Evolutionary conservation across 208 protist species (phyloP).

Genomic region (Acanthamoeba lenticulata): DNA sequence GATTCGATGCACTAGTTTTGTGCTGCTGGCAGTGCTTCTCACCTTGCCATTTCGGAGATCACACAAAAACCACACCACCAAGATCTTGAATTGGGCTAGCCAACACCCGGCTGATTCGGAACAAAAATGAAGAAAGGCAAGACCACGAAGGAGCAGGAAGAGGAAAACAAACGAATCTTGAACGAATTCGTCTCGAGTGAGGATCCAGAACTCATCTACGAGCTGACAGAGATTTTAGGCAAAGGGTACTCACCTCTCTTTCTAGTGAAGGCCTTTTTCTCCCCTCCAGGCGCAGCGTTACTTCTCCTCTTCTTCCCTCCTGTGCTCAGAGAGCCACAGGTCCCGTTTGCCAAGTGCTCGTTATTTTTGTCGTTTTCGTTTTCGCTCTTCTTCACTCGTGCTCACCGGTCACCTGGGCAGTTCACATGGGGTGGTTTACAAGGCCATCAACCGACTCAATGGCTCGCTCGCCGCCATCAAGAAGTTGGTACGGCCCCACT

Average conservation of each 20-base stretch:
- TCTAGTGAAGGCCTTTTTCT: background rate
- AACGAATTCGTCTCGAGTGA: slow-evolving; percentile 41
- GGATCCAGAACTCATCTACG: slow-evolving; percentile 63
- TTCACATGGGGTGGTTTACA: slow-evolving; percentile 57
- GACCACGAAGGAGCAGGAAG: slow-evolving; percentile 40
- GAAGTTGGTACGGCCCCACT: slow-evolving; percentile 5
- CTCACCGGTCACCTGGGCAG: background rate
- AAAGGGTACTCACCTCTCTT: slow-evolving; percentile 27
- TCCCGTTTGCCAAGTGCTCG: too few relatives aligned
- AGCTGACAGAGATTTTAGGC: slow-evolving; percentile 64
- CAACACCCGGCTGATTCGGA: background rate
- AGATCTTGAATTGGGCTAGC: background rate
- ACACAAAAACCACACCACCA: background rate
- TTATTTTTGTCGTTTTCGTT: background rate
- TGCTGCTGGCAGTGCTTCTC: too few relatives aligned
- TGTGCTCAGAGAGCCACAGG: too few relatives aligned
- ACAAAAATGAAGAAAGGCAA: slow-evolving; percentile 22
- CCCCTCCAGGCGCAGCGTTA: background rate
- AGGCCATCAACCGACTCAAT: slow-evolving; percentile 49
- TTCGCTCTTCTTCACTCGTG: background rate
- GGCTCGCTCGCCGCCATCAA: slow-evolving; percentile 54
- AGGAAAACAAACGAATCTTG: background rate
- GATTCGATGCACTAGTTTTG: too few relatives aligned
- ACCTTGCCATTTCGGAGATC: too few relatives aligned
- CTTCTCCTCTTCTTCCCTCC: background rate